A percentile compares a stretch with the other conserved stretches of the same genome.
Evolutionary conservation across 805 yeast genomes (phyloP).

Genomic region (Ogataea corticis): DNA sequence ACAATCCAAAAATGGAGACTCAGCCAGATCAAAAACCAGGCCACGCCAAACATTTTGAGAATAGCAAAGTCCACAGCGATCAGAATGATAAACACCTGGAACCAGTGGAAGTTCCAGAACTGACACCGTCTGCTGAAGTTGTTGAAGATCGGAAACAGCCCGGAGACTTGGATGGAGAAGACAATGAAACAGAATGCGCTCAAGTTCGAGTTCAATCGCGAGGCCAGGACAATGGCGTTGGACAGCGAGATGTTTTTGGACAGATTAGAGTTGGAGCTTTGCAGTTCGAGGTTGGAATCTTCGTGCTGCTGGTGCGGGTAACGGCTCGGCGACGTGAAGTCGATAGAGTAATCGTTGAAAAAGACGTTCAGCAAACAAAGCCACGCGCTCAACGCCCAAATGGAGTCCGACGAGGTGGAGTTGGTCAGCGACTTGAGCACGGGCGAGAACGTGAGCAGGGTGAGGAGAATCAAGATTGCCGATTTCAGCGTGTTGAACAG

Average conservation of each 20-base stretch:
- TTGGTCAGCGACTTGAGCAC: slow-evolving; percentile 84
- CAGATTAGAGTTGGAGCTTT: slow-evolving; percentile 48
- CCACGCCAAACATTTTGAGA: slow-evolving; percentile 40
- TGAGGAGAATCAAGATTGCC: slow-evolving; percentile 63
- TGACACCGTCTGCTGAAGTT: slow-evolving; percentile 52
- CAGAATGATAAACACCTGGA: slow-evolving; percentile 32
- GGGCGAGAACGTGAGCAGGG: slow-evolving; percentile 80
- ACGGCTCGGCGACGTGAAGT: slow-evolving; percentile 31
- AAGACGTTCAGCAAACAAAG: slow-evolving; percentile 67
- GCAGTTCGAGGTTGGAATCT: slow-evolving; percentile 20
- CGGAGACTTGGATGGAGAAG: slow-evolving; percentile 68
- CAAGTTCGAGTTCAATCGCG: slow-evolving; percentile 72
- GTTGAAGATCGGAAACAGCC: slow-evolving; percentile 71
- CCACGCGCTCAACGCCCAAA: slow-evolving; percentile 90
- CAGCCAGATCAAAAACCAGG: slow-evolving; percentile 51
- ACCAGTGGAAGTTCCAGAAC: slow-evolving; percentile 33
- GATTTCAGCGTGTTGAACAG: slow-evolving; percentile 53
- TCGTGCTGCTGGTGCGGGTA: slow-evolving; percentile 13
- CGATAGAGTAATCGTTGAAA: slow-evolving; percentile 66
- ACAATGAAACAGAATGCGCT: slow-evolving; percentile 83
- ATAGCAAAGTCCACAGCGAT: slow-evolving; percentile 36
- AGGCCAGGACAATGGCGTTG: slow-evolving; percentile 86
- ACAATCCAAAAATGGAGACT: slow-evolving; percentile 47
- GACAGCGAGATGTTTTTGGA: slow-evolving; percentile 83
- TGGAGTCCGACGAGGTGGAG: slow-evolving; percentile 89